A percentile compares a stretch with the other conserved stretches of the same genome.
Evolutionary conservation across 1,284 basidiomycete species (phyloP).

Genomic region (Tilletia caries): DNA sequence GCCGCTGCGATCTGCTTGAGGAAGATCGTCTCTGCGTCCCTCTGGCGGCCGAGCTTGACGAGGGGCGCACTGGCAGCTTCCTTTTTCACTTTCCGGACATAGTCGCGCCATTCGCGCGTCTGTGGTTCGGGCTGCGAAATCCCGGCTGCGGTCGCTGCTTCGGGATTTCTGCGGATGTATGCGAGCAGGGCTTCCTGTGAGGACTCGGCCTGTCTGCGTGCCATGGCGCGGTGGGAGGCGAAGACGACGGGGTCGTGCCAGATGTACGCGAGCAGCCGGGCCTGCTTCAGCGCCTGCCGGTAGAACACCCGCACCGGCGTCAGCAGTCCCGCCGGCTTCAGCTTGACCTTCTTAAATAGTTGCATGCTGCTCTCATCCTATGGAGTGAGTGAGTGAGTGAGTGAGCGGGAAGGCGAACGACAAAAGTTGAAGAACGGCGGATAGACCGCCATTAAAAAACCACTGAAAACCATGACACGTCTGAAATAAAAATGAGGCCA

Average conservation of each 20-base stretch:
- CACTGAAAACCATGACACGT: too few relatives aligned
- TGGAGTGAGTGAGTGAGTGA: not conserved
- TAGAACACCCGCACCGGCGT: conserved; percentile 13
- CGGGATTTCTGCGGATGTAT: too few relatives aligned
- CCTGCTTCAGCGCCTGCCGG: conserved; percentile 19
- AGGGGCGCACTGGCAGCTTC: not conserved
- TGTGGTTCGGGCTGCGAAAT: too few relatives aligned
- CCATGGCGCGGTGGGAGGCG: conserved; percentile 18
- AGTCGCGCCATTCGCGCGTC: too few relatives aligned
- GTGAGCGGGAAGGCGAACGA: too few relatives aligned
- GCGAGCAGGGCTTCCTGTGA: too few relatives aligned
- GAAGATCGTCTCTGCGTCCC: not conserved
- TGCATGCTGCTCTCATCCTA: too few relatives aligned
- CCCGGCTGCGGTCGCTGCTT: too few relatives aligned
- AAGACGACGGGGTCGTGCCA: conserved; percentile 23
- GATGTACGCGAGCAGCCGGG: conserved; percentile 17
- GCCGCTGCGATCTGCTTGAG: conserved; percentile 18
- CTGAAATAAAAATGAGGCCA: too few relatives aligned
- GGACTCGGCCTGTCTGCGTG: not conserved
- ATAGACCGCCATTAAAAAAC: too few relatives aligned
- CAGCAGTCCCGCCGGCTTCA: not conserved
- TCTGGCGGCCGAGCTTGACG: not conserved
- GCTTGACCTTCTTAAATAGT: not conserved
- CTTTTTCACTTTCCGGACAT: not conserved
- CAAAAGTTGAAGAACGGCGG: too few relatives aligned